Evolutionary conservation across 2,329 filamentous ascomycete genomes (phyloP), one percentile per base, ranked within the genome.

Genomic region (Penicillium sp.): DNA sequence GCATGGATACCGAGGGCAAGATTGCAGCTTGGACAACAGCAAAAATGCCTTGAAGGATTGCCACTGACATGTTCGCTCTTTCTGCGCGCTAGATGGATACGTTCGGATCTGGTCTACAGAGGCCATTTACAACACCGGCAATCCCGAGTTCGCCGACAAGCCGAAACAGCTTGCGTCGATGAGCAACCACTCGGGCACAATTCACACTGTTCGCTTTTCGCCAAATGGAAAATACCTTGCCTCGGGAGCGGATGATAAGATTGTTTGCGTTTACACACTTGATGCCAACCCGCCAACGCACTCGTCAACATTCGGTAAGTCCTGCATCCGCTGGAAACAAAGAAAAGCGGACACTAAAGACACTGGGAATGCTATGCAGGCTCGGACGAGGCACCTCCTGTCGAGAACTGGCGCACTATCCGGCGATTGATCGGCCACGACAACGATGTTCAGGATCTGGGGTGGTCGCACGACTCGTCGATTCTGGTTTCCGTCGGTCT

Each of bases 31-130:
- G 22, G n/a, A 22, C 39, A 16, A 4, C 35, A 38, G 16, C 35
- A 20, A 3, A 14, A 7, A 5, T 20, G 4, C 10, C 10, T 22
- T 20, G 35, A 33, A 13, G 36, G 24, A 43, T 36, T 16, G 16
- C 39, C 31, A 22, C 53, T 62, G 51, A 64, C 40, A 9, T 40
- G 18, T 35, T 41, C 36, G 9, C 13, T 50, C 36, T 51, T 45
- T 16, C 14, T 46, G 42, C 36, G 16, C 30, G 33, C 16, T 48
- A 88, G 94, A 99, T 79, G 92, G 94, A 68, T 90, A 96, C 71
- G 94, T 99, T 55, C 88, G 95, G 58, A 89, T 99, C 64, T 99
- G 94, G 94, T 96, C 92, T 20, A 96, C 90, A 52, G 92, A 97
- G 63, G 88, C 94, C 50, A 90, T 99, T 68, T 87, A 90, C 70